Percentiles rank a stretch among this genome's conserved stretches.
Evolutionary conservation across 495 filamentous ascomycete genomes (phyloP).

Genomic region (Aspergillus incahuasiensis): DNA sequence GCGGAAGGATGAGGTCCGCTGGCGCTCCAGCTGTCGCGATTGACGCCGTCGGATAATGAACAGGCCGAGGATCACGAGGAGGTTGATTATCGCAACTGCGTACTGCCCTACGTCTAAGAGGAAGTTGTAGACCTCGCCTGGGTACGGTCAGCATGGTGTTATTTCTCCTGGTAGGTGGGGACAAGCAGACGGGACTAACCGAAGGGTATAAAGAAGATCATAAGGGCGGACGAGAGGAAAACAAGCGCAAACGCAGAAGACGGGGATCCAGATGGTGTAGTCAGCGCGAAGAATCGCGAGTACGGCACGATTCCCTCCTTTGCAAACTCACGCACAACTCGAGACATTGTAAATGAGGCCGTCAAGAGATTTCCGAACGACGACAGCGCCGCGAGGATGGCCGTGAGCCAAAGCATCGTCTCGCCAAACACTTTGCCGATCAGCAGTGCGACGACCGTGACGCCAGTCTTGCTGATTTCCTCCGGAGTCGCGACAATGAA

Average conservation of each 20-base stretch:
- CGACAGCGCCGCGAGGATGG: slow-evolving; percentile 54
- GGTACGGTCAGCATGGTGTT: background rate
- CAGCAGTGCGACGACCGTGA: slow-evolving; percentile 61
- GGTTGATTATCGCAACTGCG: slow-evolving; percentile 52
- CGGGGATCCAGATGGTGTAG: slow-evolving; percentile 60
- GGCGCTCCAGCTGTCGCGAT: slow-evolving; percentile 31
- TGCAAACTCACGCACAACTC: slow-evolving; percentile 60
- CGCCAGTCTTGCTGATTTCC: slow-evolving; percentile 57
- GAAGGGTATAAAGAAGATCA: slow-evolving; percentile 57
- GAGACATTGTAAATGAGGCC: slow-evolving; percentile 61
- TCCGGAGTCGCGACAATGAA: slow-evolving; percentile 60
- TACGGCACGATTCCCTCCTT: slow-evolving; percentile 64
- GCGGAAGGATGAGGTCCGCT: slow-evolving; percentile 51
- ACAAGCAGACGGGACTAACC: slow-evolving; percentile 15
- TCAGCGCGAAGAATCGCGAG: slow-evolving; percentile 54
- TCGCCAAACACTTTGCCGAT: slow-evolving; percentile 59
- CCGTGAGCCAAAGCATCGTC: slow-evolving; percentile 15
- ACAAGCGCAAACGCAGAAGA: slow-evolving; percentile 57
- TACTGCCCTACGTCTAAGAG: slow-evolving; percentile 67
- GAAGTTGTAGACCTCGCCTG: slow-evolving; percentile 58
- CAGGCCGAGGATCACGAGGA: slow-evolving; percentile 55
- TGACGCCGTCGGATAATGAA: slow-evolving; percentile 54
- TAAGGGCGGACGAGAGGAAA: slow-evolving; percentile 57
- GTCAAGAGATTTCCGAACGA: slow-evolving; percentile 69
- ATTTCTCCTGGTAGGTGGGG: too few species aligned